phyloP scores from a whole-genome alignment of 1,284 basidiomycete genomes.

The Mycena citricolor region DNA sequence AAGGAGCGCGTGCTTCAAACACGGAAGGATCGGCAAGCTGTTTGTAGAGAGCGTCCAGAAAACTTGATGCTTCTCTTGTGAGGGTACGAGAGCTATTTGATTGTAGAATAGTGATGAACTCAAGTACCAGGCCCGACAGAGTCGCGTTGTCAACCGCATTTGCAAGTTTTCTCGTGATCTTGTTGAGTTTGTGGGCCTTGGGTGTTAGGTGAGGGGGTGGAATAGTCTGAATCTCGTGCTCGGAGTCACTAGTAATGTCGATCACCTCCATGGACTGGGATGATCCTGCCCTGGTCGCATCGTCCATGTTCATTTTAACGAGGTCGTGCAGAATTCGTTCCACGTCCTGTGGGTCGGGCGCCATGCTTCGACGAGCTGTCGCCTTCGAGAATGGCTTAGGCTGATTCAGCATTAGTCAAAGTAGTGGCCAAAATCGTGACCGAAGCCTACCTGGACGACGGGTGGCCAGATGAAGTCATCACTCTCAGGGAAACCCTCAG shows the following conservation, averaged over 20 bases:
- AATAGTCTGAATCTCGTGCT: slow-evolving; percentile 31
- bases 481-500: slow-evolving; percentile 54
- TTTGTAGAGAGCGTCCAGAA: slow-evolving; percentile 66
- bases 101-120: slow-evolving; percentile 60
- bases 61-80: slow-evolving; percentile 68
- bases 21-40: slow-evolving; percentile 67
- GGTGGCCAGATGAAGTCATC: slow-evolving; percentile 73
- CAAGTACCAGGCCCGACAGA: slow-evolving; percentile 51
- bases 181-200: slow-evolving; percentile 56
- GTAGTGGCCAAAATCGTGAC: slow-evolving; percentile 27
- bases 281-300: slow-evolving; percentile 32
- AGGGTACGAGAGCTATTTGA: slow-evolving; percentile 62
- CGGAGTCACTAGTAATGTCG: slow-evolving; percentile 49
- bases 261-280: slow-evolving; percentile 37
- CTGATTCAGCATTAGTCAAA: slow-evolving; percentile 8
- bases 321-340: slow-evolving; percentile 57
- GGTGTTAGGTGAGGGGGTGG: slow-evolving; percentile 35
- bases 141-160: slow-evolving; percentile 53
- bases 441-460: slow-evolving; percentile 33
- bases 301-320: slow-evolving; percentile 53
- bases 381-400: slow-evolving; percentile 14
- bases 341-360: slow-evolving; percentile 41
- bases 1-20: slow-evolving; percentile 50
- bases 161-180: slow-evolving; percentile 42
- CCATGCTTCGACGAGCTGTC: slow-evolving; percentile 23